phyloP scores from a whole-genome alignment of 2,329 filamentous ascomycete genomes.

The Pyricularia sp. region DNA sequence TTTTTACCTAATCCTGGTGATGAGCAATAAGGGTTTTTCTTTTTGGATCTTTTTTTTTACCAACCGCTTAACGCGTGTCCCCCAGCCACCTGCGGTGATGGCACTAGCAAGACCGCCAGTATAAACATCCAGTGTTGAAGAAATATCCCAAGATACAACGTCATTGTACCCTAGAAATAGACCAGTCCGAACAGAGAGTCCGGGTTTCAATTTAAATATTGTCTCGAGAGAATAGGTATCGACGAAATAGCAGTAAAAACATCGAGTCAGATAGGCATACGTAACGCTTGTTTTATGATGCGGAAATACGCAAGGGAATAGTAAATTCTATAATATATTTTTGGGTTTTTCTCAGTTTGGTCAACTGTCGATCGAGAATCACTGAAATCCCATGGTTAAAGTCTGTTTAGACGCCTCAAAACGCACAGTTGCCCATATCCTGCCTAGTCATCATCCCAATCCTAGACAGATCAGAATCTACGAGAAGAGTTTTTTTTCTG shows the following conservation, averaged over 20 bases:
- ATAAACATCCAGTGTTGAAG: background rate
- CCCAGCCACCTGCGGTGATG: background rate
- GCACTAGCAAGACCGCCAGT: background rate
- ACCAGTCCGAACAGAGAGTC: no score
- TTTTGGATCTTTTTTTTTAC: background rate
- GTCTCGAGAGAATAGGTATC: no score
- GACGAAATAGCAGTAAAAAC: no score
- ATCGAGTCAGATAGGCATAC: no score
- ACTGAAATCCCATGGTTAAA: background rate
- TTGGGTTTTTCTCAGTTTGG: background rate
- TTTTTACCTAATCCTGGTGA: background rate
- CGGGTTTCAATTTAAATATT: no score
- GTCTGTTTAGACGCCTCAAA: background rate
- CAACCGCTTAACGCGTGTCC: background rate
- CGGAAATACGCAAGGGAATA: background rate
- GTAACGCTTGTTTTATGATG: background rate
- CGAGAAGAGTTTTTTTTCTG: background rate
- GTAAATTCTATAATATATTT: background rate
- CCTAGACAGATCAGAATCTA: background rate
- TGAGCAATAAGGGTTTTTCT: background rate
- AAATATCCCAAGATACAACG: background rate
- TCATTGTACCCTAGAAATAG: background rate
- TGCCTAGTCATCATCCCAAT: background rate
- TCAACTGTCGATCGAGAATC: background rate
- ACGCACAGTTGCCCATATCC: background rate